Conservation (phyloP, 2,329 filamentous ascomycete species). For the Hymenotorrendiella dingleyae region DNA sequence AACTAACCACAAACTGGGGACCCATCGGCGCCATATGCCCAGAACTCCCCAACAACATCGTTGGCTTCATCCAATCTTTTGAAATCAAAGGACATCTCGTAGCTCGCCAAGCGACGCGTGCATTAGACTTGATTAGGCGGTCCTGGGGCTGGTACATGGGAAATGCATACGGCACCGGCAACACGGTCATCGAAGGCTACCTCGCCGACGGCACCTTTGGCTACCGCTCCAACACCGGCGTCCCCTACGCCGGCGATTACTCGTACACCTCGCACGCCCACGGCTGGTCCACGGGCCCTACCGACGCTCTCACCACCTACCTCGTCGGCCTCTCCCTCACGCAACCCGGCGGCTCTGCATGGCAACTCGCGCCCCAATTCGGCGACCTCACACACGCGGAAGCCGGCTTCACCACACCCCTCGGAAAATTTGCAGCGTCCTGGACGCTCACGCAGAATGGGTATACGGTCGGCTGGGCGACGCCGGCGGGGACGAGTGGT, state of each 20-base stretch:
- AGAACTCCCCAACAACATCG: slow-evolving; percentile 51
- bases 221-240: slow-evolving; percentile 46
- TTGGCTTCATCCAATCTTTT: slow-evolving; percentile 52
- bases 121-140: slow-evolving; percentile 48
- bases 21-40: slow-evolving; percentile 49
- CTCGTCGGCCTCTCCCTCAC: slow-evolving; percentile 38
- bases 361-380: slow-evolving; percentile 36
- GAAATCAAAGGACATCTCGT: slow-evolving; percentile 53
- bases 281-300: slow-evolving; percentile 45
- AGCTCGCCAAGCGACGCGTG: slow-evolving; percentile 41
- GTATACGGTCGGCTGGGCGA: slow-evolving; percentile 12
- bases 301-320: slow-evolving; percentile 39
- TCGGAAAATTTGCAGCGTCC: slow-evolving; percentile 34
- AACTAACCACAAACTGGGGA: slow-evolving; percentile 38
- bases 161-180: slow-evolving; percentile 50
- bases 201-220: slow-evolving; percentile 49
- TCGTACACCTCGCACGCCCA: slow-evolving; percentile 43
- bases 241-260: slow-evolving; percentile 43
- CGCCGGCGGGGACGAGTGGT: slow-evolving; percentile 15
- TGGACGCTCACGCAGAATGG: slow-evolving; percentile 21
- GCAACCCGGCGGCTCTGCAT: slow-evolving; percentile 31
- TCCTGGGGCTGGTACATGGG: slow-evolving; percentile 57
- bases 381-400: slow-evolving; percentile 35
- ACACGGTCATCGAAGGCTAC: slow-evolving; percentile 55
- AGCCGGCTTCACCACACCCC: slow-evolving; percentile 35